Conservation (phyloP, 106 monocot genomes). For the Phalaenopsis aphrodite region DNA sequence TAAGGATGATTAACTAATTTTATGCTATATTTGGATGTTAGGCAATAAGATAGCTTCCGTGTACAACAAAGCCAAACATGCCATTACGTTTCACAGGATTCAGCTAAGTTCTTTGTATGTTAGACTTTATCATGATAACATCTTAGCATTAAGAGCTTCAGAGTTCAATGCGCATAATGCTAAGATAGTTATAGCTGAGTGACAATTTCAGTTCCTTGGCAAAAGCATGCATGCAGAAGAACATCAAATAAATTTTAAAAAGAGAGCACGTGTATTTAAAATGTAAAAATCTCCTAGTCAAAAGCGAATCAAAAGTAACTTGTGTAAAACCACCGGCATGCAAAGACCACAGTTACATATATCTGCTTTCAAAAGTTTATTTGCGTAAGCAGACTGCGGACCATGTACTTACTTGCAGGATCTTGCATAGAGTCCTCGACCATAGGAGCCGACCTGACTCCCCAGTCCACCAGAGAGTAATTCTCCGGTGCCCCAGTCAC, state of each 20-base stretch:
- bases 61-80: background rate
- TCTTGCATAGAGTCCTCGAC: conserved; percentile 29
- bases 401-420: conserved; percentile 40
- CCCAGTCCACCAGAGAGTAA: conserved; percentile 23
- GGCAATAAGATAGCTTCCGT: background rate
- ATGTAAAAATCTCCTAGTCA: background rate
- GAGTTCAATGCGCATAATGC: background rate
- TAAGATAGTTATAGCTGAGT: background rate
- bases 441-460: conserved; percentile 19
- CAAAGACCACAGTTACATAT: background rate
- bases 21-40: background rate
- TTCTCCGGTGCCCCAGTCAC: conserved; percentile 30
- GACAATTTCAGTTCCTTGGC: background rate
- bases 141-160: background rate
- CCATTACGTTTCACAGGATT: background rate
- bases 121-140: background rate
- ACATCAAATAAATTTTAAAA: too few species aligned
- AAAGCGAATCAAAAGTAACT: background rate
- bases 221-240: background rate
- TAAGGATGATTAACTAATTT: background rate
- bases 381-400: background rate
- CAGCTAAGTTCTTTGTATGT: background rate
- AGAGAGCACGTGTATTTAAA: background rate
- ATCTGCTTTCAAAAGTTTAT: background rate
- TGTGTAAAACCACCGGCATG: background rate